Conservation (phyloP, 768 basidiomycete genomes). For the Hygrocybe punicea region DNA sequence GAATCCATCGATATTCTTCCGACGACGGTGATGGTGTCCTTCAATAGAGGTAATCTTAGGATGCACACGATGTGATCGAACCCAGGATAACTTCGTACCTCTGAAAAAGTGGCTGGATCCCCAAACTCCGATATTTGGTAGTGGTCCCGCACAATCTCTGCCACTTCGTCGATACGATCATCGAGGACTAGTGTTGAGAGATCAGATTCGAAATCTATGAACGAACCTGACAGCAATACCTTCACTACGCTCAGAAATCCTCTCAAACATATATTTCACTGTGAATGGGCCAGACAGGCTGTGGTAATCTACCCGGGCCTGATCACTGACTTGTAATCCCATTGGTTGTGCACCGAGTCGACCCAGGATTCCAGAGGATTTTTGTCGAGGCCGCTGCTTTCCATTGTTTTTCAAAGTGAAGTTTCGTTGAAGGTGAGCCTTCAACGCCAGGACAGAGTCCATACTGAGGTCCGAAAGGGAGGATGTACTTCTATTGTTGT, state of each 20-base stretch:
- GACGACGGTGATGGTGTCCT: conserved; percentile 67
- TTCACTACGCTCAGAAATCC: conserved; percentile 77
- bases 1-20: conserved; percentile 72
- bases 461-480: conserved; percentile 39
- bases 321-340: conserved; percentile 17
- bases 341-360: conserved; percentile 32
- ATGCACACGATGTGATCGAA: conserved; percentile 2
- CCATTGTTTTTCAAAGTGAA: conserved; percentile 34
- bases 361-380: conserved; percentile 30
- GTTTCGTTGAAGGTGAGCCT: conserved; percentile 49
- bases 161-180: conserved; percentile 82
- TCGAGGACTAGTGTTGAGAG: conserved; percentile 59
- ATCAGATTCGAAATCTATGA: not conserved
- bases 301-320: conserved; percentile 6
- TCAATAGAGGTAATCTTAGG: not conserved
- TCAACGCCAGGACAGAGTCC: conserved; percentile 49
- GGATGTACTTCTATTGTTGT: conserved; percentile 35
- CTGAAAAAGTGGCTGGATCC: conserved; percentile 56
- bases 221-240: conserved; percentile 41
- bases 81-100: conserved; percentile 32
- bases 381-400: conserved; percentile 31
- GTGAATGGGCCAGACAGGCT: conserved; percentile 21
- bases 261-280: conserved; percentile 96
- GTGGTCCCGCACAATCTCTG: conserved; percentile 63
- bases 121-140: conserved; percentile 73